Conservation (phyloP, 192 early-diverging fungal genomes). For the Chytriomyces sp. region DNA sequence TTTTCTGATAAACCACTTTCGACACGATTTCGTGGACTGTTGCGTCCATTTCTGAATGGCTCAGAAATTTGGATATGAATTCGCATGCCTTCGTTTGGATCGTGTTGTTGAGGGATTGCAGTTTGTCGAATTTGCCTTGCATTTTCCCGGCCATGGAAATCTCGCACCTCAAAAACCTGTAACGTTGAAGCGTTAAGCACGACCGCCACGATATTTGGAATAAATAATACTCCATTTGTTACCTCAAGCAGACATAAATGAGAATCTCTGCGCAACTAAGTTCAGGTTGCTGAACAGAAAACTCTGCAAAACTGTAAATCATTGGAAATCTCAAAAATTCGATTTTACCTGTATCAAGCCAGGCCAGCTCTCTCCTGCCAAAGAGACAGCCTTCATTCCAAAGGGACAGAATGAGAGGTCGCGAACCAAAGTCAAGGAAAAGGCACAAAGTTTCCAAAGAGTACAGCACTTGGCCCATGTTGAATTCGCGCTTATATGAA, state of each 20-base stretch:
- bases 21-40: slow-evolving; percentile 57
- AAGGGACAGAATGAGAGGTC: slow-evolving; percentile 56
- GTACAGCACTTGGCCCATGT: slow-evolving; percentile 72
- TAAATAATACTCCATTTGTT: neutral
- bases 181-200: neutral
- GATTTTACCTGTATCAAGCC: slow-evolving; percentile 23
- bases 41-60: slow-evolving; percentile 60
- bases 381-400: slow-evolving; percentile 37
- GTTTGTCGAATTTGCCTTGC: neutral
- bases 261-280: neutral
- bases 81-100: slow-evolving; percentile 67
- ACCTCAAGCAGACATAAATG: neutral
- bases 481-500: slow-evolving; percentile 65
- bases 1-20: slow-evolving; percentile 55
- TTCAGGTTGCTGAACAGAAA: neutral
- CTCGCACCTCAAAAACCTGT: neutral
- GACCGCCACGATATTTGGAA: neutral
- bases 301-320: neutral
- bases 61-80: slow-evolving; percentile 62
- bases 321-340: slow-evolving; percentile 1
- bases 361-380: slow-evolving; percentile 10
- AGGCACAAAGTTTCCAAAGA: slow-evolving; percentile 61
- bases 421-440: slow-evolving; percentile 61
- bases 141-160: neutral
- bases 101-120: slow-evolving; percentile 33